Evolutionary conservation across 2,329 filamentous ascomycete species (phyloP).

Genomic region (Neoscytalidium dimidiatum): DNA sequence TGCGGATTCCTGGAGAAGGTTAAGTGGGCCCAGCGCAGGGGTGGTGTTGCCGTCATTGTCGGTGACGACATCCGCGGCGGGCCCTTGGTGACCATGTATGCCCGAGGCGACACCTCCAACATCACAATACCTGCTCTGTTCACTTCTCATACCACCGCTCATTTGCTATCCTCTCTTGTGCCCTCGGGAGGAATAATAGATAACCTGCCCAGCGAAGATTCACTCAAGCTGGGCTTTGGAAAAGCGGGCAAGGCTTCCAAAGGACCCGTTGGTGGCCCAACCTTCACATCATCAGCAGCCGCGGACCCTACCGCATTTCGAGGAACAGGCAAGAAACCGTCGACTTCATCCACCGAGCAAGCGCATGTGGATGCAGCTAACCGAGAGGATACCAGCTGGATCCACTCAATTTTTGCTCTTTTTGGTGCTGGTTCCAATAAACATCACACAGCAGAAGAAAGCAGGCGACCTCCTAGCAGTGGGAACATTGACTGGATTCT

Average conservation of each 20-base stretch:
- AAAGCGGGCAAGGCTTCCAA: constrained; percentile 26
- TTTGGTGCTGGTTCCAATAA: constrained; percentile 42
- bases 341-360: neutral
- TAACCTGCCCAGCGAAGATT: constrained; percentile 61
- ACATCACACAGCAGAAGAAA: constrained; percentile 45
- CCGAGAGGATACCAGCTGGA: constrained; percentile 43
- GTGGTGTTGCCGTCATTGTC: constrained; percentile 86
- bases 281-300: constrained; percentile 30
- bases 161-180: constrained; percentile 84
- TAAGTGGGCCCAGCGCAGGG: constrained; percentile 92
- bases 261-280: constrained; percentile 26
- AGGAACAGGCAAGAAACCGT: neutral
- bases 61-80: constrained; percentile 91
- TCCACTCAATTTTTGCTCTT: constrained; percentile 47
- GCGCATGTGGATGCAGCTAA: constrained; percentile 2
- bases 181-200: constrained; percentile 66
- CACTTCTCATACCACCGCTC: constrained; percentile 91
- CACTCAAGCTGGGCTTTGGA: constrained; percentile 29
- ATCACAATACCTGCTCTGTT: constrained; percentile 93
- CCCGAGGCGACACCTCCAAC: constrained; percentile 93
- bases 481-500: constrained; percentile 74
- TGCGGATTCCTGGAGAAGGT: constrained; percentile 97
- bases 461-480: constrained; percentile 69
- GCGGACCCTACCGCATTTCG: constrained; percentile 31
- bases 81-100: constrained; percentile 94